phyloP scores from a whole-genome alignment of 176 grass and related monocot species.

The Aegilops umbellulata region DNA sequence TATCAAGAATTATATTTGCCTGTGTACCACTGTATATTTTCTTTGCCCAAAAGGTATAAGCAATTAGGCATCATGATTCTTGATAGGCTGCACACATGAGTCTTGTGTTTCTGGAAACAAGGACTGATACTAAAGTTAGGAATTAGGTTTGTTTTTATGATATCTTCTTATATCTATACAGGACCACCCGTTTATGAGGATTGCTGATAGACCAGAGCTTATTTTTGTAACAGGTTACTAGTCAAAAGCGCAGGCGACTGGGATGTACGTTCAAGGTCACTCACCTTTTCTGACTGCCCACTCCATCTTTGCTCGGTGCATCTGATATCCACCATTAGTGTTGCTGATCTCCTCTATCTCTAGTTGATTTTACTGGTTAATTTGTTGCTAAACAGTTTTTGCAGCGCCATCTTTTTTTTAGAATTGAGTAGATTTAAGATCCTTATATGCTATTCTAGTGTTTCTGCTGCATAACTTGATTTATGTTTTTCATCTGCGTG shows the following conservation, averaged over 20 bases:
- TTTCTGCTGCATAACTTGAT: background rate
- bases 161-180: background rate
- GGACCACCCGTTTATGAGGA: background rate
- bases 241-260: background rate
- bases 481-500: background rate
- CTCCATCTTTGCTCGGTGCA: background rate
- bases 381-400: background rate
- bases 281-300: background rate
- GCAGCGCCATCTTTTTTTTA: background rate
- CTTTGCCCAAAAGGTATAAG: background rate
- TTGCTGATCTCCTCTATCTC: background rate
- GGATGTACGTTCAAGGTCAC: background rate
- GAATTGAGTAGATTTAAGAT: background rate
- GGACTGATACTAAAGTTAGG: background rate
- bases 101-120: slow-evolving; percentile 10
- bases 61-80: background rate
- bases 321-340: background rate
- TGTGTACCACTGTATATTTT: background rate
- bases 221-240: background rate
- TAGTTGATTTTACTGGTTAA: background rate
- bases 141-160: background rate
- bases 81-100: background rate
- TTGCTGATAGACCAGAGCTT: background rate
- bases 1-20: background rate
- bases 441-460: background rate